phyloP scores from a whole-genome alignment of 345 rosid species.

The Pugionium dolabratum region DNA sequence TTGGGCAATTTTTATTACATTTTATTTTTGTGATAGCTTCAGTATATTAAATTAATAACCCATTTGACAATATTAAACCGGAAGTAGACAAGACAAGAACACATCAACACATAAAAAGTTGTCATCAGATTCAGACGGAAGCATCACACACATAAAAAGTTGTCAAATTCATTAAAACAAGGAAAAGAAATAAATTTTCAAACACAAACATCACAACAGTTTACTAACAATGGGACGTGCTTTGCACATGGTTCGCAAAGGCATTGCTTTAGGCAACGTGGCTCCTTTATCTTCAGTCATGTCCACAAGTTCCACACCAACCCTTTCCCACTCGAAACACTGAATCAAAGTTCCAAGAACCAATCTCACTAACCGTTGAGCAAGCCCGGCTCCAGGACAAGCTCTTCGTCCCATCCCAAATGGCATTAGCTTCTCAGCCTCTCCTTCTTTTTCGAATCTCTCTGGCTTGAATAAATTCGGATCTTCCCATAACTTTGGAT shows the following conservation, averaged over 20 bases:
- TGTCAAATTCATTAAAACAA: not conserved
- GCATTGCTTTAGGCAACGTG: slow-evolving; percentile 42
- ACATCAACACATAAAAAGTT: not conserved
- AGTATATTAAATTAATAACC: too few relatives aligned
- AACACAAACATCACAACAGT: slow-evolving; percentile 2
- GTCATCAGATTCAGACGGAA: too few relatives aligned
- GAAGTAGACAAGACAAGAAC: not conserved
- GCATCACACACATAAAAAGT: not conserved
- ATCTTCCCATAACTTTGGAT: slow-evolving; percentile 49
- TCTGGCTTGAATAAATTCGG: slow-evolving; percentile 51
- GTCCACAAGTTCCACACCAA: slow-evolving; percentile 42
- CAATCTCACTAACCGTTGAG: slow-evolving; percentile 39
- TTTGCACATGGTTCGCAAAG: slow-evolving; percentile 41
- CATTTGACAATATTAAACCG: not conserved
- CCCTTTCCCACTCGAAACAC: slow-evolving; percentile 51
- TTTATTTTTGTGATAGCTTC: too few relatives aligned
- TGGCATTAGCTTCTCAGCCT: slow-evolving; percentile 35
- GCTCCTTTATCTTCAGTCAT: slow-evolving; percentile 44
- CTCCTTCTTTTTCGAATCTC: slow-evolving; percentile 43
- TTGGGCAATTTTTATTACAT: too few relatives aligned
- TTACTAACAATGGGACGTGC: slow-evolving; percentile 39
- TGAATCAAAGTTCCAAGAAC: slow-evolving; percentile 48
- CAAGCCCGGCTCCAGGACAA: slow-evolving; percentile 49
- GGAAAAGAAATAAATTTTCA: not conserved
- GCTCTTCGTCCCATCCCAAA: slow-evolving; percentile 53